Base-by-base conservation (phyloP, 2,329 filamentous ascomycete genomes). In the Botrytis fabae region DNA sequence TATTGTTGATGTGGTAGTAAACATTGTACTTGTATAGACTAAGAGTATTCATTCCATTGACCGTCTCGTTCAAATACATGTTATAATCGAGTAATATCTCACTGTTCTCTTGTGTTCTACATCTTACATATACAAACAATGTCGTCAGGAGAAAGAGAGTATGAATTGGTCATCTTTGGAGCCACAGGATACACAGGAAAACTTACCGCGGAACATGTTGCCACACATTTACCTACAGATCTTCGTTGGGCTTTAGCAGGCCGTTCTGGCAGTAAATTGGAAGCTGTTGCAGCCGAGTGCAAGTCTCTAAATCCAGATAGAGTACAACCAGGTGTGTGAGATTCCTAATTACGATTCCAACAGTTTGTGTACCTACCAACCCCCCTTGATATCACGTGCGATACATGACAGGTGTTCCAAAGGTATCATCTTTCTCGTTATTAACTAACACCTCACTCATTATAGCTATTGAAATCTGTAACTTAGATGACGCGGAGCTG, bases 221-320 rank as follows among this genome's bases (percentile, higher is more conserved):
- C 90, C 70, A 86, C 86, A 22, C 84, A 88, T 76, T 85, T 94
- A 1, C 92, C 94, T 0, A 93, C 92, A 28, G 88, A 93, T 80
- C 82, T 97, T 75, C 94, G 90, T 84, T 98, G 95, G 95, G 95
- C 93, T 22, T 85, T 98, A 72, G 93, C 94, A 63, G 95, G 95
- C 44, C 92, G 95, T 40, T 95, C 93, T n/a, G 84, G 86, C 66
- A 84, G 86, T 66, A 97, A 97, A 82, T 86, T 98, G 7, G 87
- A 92, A 76, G 83, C 84, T 59, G 82, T 98, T 18, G 89, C 90
- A 12, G 84, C 89, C 70, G 89, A 93, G 71, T 86, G 95, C 80
- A 89, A 90, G 78, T 80, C 83, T 73, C 79, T 92, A 73, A 92
- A 92, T 80, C 85, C 90, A 2, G 90, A 97, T 81, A 90, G 95